Conservation (phyloP, 2,329 filamentous ascomycete species). For the Diaporthe batatas region DNA sequence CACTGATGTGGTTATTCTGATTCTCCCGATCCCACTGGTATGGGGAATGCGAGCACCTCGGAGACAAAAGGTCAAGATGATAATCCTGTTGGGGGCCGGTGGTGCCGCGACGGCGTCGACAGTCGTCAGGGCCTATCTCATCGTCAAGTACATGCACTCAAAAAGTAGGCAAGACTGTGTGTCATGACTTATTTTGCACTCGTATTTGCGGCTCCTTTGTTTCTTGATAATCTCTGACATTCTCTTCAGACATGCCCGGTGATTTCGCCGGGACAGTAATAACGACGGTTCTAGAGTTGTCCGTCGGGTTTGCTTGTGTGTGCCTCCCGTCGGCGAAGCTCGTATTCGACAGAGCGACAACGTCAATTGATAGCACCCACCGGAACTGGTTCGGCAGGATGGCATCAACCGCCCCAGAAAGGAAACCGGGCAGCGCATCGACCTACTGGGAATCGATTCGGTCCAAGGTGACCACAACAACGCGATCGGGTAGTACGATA, state of each 20-base stretch:
- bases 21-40: conserved; percentile 52
- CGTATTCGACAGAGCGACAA: conserved; percentile 4
- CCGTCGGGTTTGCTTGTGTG: conserved; percentile 47
- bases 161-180: conserved; percentile 35
- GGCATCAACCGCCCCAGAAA: neutral
- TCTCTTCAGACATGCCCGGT: neutral
- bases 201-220: neutral
- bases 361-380: neutral
- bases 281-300: conserved; percentile 44
- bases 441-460: conserved; percentile 23
- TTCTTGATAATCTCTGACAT: neutral
- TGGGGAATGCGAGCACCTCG: conserved; percentile 49
- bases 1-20: conserved; percentile 52
- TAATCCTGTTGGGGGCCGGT: conserved; percentile 49
- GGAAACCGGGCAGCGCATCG: neutral
- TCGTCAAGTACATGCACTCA: conserved; percentile 45
- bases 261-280: conserved; percentile 17
- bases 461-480: conserved; percentile 11
- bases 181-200: neutral
- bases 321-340: conserved; percentile 47
- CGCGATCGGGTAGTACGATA: conserved; percentile 7
- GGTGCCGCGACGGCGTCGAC: conserved; percentile 49
- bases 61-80: conserved; percentile 51
- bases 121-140: conserved; percentile 47
- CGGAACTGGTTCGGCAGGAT: neutral